Conservation (phyloP, 2,329 filamentous ascomycete species). For the Colletotrichum tropicicola region DNA sequence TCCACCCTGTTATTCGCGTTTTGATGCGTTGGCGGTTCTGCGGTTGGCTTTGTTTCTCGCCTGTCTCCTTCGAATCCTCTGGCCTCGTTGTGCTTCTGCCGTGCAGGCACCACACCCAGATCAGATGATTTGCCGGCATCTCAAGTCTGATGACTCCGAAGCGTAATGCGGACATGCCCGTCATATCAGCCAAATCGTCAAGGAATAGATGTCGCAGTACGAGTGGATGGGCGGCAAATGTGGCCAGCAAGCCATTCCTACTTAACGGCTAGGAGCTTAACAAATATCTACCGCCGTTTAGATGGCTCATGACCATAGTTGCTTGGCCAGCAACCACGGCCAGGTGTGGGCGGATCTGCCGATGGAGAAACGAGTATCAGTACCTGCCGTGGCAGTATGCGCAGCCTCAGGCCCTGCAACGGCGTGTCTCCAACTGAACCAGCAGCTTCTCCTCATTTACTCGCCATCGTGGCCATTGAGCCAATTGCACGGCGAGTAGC, state of each 20-base stretch:
- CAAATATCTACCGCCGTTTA: background rate
- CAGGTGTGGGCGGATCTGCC: background rate
- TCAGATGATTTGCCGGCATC: conserved; percentile 2
- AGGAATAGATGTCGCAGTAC: background rate
- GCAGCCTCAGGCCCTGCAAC: background rate
- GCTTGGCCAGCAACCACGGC: background rate
- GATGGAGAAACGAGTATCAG: background rate
- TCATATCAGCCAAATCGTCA: background rate
- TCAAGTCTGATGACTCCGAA: conserved; percentile 2
- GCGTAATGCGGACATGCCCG: background rate
- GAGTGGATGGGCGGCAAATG: background rate
- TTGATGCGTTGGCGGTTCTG: conserved; percentile 22
- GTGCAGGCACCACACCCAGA: background rate
- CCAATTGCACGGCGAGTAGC: background rate
- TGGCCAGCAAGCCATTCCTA: background rate
- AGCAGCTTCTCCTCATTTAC: background rate
- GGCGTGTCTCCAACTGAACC: background rate
- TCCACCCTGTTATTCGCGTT: background rate
- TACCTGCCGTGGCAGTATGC: background rate
- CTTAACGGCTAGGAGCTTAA: background rate
- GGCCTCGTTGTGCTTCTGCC: background rate
- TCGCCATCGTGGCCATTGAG: background rate
- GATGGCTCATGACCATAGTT: too few relatives aligned
- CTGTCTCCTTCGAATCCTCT: background rate
- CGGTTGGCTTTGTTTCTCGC: background rate